phyloP scores from a whole-genome alignment of 192 early-diverging fungal genomes.

The Phlyctochytrium planicorne region DNA sequence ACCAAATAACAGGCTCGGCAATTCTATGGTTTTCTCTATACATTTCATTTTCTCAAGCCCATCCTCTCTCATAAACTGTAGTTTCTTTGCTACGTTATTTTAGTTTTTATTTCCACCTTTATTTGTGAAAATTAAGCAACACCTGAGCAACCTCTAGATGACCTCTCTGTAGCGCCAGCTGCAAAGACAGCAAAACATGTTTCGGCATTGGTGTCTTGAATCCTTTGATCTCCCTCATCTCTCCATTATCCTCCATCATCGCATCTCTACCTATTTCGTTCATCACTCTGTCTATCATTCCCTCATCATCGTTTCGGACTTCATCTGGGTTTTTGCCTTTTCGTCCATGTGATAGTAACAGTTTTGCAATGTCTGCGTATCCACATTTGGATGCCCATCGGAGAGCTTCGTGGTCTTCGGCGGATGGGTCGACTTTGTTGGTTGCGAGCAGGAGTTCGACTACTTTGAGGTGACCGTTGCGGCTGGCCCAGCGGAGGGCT shows the following conservation, averaged over 20 bases:
- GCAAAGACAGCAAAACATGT: not conserved
- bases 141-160: not conserved
- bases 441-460: not conserved
- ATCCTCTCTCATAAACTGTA: no score
- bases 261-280: not conserved
- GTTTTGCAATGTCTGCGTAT: not conserved
- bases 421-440: not conserved
- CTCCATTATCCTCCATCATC: not conserved
- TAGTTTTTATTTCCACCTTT: no score
- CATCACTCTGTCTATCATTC: not conserved
- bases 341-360: not conserved
- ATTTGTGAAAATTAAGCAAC: not conserved
- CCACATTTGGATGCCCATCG: not conserved
- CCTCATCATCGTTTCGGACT: not conserved
- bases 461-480: not conserved
- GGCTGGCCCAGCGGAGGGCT: not conserved
- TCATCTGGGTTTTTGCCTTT: not conserved
- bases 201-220: not conserved
- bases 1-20: no score
- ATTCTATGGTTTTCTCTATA: no score
- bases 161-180: not conserved
- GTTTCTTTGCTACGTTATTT: no score
- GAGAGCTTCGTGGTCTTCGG: not conserved
- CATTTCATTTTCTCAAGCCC: no score
- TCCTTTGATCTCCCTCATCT: not conserved